Evolutionary conservation across 306 rosid species (phyloP).

Genomic region (Cucumis hystrix): DNA sequence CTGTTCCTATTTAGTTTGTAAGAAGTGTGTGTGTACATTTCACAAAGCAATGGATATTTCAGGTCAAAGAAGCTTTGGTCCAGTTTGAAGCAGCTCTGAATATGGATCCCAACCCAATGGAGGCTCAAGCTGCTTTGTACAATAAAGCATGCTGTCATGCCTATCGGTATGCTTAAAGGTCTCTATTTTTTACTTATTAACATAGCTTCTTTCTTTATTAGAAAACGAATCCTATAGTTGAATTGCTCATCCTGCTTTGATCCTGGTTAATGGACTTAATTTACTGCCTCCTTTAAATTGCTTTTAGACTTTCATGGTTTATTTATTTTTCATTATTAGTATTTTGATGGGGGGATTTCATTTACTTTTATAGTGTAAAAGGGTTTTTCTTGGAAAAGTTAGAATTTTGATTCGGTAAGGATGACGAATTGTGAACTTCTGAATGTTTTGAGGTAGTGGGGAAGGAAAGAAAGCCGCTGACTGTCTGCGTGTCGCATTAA

Average conservation of each 20-base stretch:
- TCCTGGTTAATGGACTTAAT: background rate
- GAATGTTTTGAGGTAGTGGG: constrained; percentile 56
- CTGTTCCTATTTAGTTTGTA: background rate
- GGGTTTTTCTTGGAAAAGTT: background rate
- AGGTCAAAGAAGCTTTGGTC: constrained; percentile 87
- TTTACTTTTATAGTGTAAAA: background rate
- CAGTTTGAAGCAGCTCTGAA: constrained; percentile 81
- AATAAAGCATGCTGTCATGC: constrained; percentile 98
- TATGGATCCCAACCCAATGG: constrained; percentile 72
- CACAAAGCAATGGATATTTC: constrained; percentile 15
- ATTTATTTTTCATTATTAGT: too few species aligned
- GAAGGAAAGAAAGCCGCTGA: constrained; percentile 92
- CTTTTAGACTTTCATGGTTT: background rate
- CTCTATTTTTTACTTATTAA: background rate
- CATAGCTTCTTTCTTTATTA: background rate
- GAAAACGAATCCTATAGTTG: background rate
- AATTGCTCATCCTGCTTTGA: background rate
- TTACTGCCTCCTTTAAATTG: background rate
- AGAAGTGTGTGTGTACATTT: background rate
- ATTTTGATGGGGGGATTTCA: background rate
- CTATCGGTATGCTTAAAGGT: constrained; percentile 40
- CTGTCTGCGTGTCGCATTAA: constrained; percentile 76
- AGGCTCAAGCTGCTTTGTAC: constrained; percentile 88
- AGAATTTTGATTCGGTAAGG: background rate
- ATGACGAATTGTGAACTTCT: constrained; percentile 22